phyloP scores from a whole-genome alignment of 2,329 filamentous ascomycete genomes.

The Fusarium longipes region DNA sequence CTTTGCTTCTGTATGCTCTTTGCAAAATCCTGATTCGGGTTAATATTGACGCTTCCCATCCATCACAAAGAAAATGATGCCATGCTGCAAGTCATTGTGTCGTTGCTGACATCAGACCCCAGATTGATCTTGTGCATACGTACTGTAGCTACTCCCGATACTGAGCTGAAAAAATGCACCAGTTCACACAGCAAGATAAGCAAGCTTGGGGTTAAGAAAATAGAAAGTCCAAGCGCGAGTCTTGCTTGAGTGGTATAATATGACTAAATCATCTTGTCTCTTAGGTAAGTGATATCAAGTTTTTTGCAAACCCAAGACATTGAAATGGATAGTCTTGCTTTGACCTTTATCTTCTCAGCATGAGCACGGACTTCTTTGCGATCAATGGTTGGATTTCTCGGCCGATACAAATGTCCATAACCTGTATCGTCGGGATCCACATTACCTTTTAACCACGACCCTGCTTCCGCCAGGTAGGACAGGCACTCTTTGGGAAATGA shows the following conservation, averaged over 20 bases:
- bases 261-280: too few species aligned
- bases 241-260: too few species aligned
- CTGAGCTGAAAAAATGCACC: not conserved
- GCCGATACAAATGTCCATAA: constrained; percentile 1
- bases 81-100: not conserved
- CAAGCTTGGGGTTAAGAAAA: too few species aligned
- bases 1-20: not conserved
- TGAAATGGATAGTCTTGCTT: too few species aligned
- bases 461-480: not conserved
- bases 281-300: too few species aligned
- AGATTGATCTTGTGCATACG: too few species aligned
- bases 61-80: not conserved
- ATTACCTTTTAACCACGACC: not conserved
- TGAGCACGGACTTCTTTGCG: not conserved
- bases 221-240: too few species aligned
- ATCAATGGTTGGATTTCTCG: not conserved
- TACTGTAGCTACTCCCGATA: too few species aligned
- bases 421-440: not conserved
- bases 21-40: not conserved
- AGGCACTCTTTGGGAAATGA: not conserved
- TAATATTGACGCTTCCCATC: not conserved
- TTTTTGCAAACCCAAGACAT: too few species aligned
- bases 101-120: not conserved
- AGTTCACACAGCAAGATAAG: not conserved
- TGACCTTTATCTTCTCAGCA: not conserved